Evolutionary conservation across 1,139 yeast genomes (phyloP).

Genomic region (Taphrina confusa): DNA sequence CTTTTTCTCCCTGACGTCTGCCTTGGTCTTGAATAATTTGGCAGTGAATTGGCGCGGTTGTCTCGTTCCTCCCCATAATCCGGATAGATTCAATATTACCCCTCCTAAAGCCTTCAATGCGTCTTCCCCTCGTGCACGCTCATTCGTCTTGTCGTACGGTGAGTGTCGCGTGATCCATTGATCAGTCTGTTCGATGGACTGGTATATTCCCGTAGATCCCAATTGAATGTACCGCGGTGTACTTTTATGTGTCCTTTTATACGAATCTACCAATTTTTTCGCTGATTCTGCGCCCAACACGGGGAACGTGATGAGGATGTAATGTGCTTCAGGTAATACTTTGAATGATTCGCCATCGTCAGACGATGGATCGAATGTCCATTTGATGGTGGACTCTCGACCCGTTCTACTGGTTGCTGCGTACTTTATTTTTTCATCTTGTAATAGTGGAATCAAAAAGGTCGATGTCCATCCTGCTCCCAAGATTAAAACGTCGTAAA

Average conservation of each 20-base stretch:
- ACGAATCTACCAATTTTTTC: neutral
- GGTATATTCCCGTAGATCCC: slow-evolving; percentile 31
- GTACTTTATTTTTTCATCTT: neutral
- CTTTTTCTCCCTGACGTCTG: slow-evolving; percentile 4
- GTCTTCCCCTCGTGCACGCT: slow-evolving; percentile 31
- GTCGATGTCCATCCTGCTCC: slow-evolving; percentile 35
- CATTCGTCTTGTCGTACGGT: slow-evolving; percentile 14
- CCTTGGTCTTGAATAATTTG: neutral
- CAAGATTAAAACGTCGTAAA: slow-evolving; percentile 17
- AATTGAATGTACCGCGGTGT: neutral
- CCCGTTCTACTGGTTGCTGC: slow-evolving; percentile 30
- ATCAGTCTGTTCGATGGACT: neutral
- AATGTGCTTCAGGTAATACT: slow-evolving; percentile 16
- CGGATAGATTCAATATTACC: slow-evolving; percentile 12
- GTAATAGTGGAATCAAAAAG: slow-evolving; percentile 18
- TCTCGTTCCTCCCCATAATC: slow-evolving; percentile 31
- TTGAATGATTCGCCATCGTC: neutral
- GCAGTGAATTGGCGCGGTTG: slow-evolving; percentile 22
- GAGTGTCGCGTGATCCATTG: slow-evolving; percentile 24
- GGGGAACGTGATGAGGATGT: slow-evolving; percentile 26
- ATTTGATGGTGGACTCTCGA: slow-evolving; percentile 19
- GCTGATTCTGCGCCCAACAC: slow-evolving; percentile 3
- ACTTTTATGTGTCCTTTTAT: slow-evolving; percentile 11
- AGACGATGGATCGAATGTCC: slow-evolving; percentile 8
- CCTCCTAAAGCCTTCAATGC: slow-evolving; percentile 25